Percentiles rank a stretch among this genome's conserved stretches.
phyloP scores from a whole-genome alignment of 257 asterid species.

The Solanum dulcamara region DNA sequence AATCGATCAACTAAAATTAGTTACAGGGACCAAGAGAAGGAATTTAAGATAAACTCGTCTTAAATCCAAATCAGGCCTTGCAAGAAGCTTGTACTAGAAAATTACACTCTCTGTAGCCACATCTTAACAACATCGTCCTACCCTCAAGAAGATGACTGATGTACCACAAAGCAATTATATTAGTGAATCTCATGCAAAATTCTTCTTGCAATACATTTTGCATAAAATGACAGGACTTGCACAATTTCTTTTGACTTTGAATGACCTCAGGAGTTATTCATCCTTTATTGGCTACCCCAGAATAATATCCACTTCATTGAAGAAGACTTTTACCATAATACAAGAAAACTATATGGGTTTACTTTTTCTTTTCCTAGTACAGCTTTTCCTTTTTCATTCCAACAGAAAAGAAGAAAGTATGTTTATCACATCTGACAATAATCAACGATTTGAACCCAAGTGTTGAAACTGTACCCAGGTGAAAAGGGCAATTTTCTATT shows the following conservation, averaged over 20 bases:
- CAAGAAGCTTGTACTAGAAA: background rate
- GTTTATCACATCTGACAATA: background rate
- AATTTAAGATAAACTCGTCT: background rate
- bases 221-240: background rate
- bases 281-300: background rate
- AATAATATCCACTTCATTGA: background rate
- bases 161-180: background rate
- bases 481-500: background rate
- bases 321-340: background rate
- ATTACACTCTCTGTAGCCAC: background rate
- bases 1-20: background rate
- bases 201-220: background rate
- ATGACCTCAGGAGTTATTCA: background rate
- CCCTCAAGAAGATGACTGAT: background rate
- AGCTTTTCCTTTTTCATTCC: background rate
- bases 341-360: background rate
- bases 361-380: background rate
- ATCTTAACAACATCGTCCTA: background rate
- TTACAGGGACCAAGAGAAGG: background rate
- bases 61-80: background rate
- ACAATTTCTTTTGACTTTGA: background rate
- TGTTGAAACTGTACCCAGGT: background rate
- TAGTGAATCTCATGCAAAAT: background rate
- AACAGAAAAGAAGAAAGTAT: background rate
- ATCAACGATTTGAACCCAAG: background rate